phyloP scores from a whole-genome alignment of 2,329 filamentous ascomycete genomes.

The Allantophomopsis cytisporea region DNA sequence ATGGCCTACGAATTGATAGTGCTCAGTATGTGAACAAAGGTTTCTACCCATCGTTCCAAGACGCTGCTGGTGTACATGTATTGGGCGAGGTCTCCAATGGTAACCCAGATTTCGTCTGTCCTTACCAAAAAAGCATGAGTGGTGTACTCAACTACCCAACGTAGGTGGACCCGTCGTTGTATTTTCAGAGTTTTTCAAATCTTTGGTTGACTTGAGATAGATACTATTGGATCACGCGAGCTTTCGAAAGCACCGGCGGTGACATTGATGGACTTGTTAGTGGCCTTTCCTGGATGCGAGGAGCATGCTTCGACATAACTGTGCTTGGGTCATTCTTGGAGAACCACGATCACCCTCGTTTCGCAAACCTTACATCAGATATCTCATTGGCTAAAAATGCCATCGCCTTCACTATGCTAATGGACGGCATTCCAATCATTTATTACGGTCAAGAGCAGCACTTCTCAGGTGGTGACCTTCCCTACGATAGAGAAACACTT shows the following conservation, averaged over 20 bases:
- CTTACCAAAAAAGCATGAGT: conserved; percentile 26
- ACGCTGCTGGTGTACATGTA: conserved; percentile 25
- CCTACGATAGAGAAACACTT: conserved; percentile 26
- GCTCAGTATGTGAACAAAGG: conserved; percentile 26
- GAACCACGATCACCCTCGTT: conserved; percentile 27
- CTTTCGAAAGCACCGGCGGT: conserved; percentile 5
- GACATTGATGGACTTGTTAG: conserved; percentile 3
- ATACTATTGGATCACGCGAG: conserved; percentile 3
- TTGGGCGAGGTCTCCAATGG: conserved; percentile 29
- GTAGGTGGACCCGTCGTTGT: background rate
- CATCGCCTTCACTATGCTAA: conserved; percentile 31
- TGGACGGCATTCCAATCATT: conserved; percentile 34
- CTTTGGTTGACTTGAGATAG: background rate
- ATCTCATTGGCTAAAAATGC: conserved; percentile 25
- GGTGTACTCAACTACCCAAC: conserved; percentile 29
- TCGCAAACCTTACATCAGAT: conserved; percentile 16
- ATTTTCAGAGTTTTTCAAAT: background rate
- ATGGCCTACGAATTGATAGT: conserved; percentile 34
- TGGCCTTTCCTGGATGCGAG: conserved; percentile 3
- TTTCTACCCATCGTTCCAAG: conserved; percentile 25
- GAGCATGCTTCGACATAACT: conserved; percentile 16
- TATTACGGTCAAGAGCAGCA: conserved; percentile 41
- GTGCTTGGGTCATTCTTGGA: conserved; percentile 24
- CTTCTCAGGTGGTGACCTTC: conserved; percentile 22
- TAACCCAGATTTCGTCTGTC: conserved; percentile 23